A percentile compares a stretch with the other conserved stretches of the same genome.
These are phyloP conservation scores for Eurotiales sp. DNA, from an alignment of 2,329 filamentous ascomycete species.

Conservation along the genomic window DNA sequence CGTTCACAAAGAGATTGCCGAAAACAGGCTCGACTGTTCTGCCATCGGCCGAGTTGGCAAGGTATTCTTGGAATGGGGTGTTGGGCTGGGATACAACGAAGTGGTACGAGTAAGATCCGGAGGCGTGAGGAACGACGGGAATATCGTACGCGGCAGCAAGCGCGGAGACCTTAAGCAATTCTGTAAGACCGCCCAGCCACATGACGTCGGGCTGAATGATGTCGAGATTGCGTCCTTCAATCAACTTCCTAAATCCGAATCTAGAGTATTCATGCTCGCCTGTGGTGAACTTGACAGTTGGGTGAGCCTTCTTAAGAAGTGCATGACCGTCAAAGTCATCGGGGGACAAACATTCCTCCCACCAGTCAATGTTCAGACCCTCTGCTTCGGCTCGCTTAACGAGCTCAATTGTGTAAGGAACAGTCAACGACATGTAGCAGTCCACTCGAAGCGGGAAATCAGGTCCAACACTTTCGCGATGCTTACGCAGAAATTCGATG, in stretches of 20 bases:
- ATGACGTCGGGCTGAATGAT: conserved; percentile 96
- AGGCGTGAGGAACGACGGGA: conserved; percentile 91
- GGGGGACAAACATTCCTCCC: conserved; percentile 88
- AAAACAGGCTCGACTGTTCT: conserved; percentile 89
- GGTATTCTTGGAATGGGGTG: conserved; percentile 91
- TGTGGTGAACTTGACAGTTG: conserved; percentile 87
- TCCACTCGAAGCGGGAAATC: conserved; percentile 94
- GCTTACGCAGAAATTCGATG: conserved; percentile 79
- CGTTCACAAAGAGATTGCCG: conserved; percentile 83
- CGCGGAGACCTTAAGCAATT: conserved; percentile 82
- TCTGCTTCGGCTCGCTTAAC: conserved; percentile 76
- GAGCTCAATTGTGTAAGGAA: conserved; percentile 87
- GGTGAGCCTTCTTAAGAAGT: conserved; percentile 85
- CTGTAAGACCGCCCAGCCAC: conserved; percentile 93
- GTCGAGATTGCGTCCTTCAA: conserved; percentile 86
- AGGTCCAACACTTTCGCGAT: conserved; percentile 78
- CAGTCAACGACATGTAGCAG: conserved; percentile 95
- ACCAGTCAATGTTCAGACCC: conserved; percentile 90
- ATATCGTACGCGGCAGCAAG: conserved; percentile 92
- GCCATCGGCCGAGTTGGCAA: conserved; percentile 88
- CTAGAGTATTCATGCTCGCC: conserved; percentile 94
- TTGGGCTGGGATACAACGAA: conserved; percentile 93
- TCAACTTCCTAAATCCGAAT: conserved; percentile 90
- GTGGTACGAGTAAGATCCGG: conserved; percentile 91
- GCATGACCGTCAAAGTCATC: conserved; percentile 91